Base-by-base conservation (phyloP, 306 rosid species). In the Trifolium pratense region DNA sequence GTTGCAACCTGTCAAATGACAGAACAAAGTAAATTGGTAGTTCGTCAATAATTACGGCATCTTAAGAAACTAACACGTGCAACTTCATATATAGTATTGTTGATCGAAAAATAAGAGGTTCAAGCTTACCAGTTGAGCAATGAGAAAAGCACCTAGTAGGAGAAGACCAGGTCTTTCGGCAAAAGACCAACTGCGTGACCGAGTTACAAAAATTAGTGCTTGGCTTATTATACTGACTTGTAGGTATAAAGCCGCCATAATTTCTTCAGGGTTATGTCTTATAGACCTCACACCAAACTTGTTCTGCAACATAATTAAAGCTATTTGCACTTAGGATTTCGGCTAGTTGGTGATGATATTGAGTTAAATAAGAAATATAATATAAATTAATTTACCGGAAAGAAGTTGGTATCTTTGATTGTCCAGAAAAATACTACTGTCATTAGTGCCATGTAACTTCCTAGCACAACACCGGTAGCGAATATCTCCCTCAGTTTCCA, bases 181-280 rank as follows among this genome's bases (percentile, higher is more conserved):
- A 29, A 20, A 89, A 68, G 98, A 94, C 91, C 91, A 94, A 81
- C 96, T 84, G 43, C 91, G 95, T 45, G 98, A 94, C 84, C 98
- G 86, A 2, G 96, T 91, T 72, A 94, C 98, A 4, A 94, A 94
- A 70, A 94, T 94, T 31, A 91, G 90, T 26, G 98, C 98, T 75
- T 94, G 97, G 61, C 98, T 94, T 59, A 94, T 84, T 68, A 94
- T 94, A 80, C 98, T 94, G 69, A 91, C 98, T 94, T 94, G 98
- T 7, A 94, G 88, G 71, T 94, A 91, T 56, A 94, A 74, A 3
- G 98, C 98, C 58, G 97, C 94, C 98, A 91, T 94, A 91, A 86
- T 89, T 81, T 86, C 87, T 0, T 42, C 1, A 11, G 53, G 36
- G 17, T 14, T 79, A 16, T 23, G 0, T 17, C 80, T 80, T 64